phyloP scores from a whole-genome alignment of 495 filamentous ascomycete genomes.

The Cenococcum geophilum region DNA sequence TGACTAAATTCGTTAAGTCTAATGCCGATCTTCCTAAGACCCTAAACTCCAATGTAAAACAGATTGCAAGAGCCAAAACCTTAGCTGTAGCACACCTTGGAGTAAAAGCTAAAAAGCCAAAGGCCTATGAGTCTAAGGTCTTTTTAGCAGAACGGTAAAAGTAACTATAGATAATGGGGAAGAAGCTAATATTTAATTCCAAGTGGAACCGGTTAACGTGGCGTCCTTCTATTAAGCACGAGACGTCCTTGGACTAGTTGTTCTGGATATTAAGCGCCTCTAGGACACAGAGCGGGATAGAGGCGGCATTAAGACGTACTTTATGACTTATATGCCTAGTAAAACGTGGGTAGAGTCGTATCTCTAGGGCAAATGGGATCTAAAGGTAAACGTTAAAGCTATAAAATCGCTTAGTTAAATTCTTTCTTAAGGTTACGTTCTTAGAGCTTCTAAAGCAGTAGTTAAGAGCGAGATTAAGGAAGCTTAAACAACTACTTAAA shows the following conservation, averaged over 20 bases:
- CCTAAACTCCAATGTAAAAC: not conserved
- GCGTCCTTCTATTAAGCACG: not conserved
- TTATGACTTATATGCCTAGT: not conserved
- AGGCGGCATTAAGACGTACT: not conserved
- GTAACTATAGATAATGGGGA: not conserved
- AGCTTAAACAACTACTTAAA: not conserved
- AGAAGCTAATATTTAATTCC: not conserved
- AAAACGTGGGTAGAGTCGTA: not conserved
- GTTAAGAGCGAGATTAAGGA: not conserved
- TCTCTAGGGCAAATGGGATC: not conserved
- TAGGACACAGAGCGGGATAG: not conserved
- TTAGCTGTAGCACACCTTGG: not conserved
- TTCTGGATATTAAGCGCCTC: not conserved
- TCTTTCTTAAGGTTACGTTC: not conserved
- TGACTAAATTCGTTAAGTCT: not conserved
- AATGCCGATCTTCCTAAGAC: too few species aligned
- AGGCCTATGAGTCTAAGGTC: not conserved
- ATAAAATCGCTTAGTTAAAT: not conserved
- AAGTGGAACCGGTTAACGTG: not conserved
- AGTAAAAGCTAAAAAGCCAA: not conserved
- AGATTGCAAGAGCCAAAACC: not conserved
- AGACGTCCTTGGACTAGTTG: not conserved
- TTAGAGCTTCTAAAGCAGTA: not conserved
- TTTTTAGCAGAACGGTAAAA: not conserved
- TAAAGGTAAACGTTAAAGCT: not conserved